Conservation (phyloP, 768 basidiomycete genomes). For the Leccinum imitatum region DNA sequence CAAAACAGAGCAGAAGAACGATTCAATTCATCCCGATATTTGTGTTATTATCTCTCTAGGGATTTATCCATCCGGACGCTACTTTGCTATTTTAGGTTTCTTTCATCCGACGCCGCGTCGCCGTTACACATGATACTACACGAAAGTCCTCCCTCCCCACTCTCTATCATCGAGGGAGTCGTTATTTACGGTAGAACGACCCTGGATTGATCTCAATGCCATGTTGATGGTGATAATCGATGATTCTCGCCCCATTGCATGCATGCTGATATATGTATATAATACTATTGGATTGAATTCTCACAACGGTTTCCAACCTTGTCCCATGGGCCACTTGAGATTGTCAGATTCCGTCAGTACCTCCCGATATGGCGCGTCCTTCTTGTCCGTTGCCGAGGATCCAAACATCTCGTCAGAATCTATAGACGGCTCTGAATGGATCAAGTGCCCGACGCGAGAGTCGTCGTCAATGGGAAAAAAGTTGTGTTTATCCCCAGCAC, state of each 20-base stretch:
- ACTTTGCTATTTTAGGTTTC: neutral
- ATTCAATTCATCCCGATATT: neutral
- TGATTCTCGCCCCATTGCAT: neutral
- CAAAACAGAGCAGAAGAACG: neutral
- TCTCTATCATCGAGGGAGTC: neutral
- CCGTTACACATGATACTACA: neutral
- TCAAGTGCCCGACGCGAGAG: constrained; percentile 14
- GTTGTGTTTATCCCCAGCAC: neutral
- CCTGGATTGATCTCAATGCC: neutral
- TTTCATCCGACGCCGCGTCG: neutral
- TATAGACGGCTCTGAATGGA: constrained; percentile 22
- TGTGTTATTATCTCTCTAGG: neutral
- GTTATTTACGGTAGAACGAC: neutral
- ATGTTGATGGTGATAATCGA: neutral
- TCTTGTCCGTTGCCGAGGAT: constrained; percentile 15
- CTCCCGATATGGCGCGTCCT: constrained; percentile 10
- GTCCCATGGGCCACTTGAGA: constrained; percentile 60
- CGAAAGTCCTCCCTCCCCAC: neutral
- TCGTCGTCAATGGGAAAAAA: constrained; percentile 8
- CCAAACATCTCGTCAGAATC: constrained; percentile 7
- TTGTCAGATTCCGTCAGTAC: constrained; percentile 39
- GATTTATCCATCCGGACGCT: neutral
- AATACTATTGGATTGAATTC: neutral
- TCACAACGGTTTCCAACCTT: constrained; percentile 51
- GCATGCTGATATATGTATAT: neutral